These are phyloP conservation scores for Lentinula lateritia DNA, from an alignment of 768 basidiomycete genomes.

Conservation along the genomic window DNA sequence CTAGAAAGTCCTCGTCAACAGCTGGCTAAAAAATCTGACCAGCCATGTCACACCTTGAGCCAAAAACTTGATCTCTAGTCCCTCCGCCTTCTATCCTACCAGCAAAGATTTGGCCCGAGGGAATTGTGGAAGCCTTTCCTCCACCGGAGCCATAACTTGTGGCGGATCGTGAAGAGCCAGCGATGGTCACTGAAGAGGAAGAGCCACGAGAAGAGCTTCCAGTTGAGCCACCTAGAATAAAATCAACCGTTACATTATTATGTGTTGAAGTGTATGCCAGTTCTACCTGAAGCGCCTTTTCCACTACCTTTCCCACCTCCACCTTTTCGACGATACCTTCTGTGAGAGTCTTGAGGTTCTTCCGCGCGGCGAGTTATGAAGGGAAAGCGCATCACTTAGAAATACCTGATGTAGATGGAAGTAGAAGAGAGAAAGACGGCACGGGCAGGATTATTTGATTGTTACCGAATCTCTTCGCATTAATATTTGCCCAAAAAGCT, in stretches of 20 bases:
- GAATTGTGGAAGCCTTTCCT: conserved; percentile 20
- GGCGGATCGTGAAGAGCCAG: conserved; percentile 13
- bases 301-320: conserved; percentile 19
- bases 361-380: too few species aligned
- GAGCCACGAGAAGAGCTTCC: not conserved
- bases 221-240: not conserved
- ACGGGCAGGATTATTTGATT: too few species aligned
- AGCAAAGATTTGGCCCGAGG: conserved; percentile 22
- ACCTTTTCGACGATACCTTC: conserved; percentile 10
- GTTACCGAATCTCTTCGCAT: too few species aligned
- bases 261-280: too few species aligned
- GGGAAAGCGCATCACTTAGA: too few species aligned
- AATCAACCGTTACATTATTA: not conserved
- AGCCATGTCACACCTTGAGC: conserved; percentile 22
- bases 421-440: too few species aligned
- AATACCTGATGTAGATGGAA: too few species aligned
- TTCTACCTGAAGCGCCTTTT: conserved; percentile 1
- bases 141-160: conserved; percentile 28
- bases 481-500: too few species aligned
- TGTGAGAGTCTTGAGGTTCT: not conserved
- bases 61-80: conserved; percentile 25
- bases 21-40: not conserved
- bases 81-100: conserved; percentile 35
- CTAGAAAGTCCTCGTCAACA: conserved; percentile 16
- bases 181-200: conserved; percentile 14